These are phyloP conservation scores for Termitomyces sp. DNA, from an alignment of 768 basidiomycete genomes.

Conservation along the genomic window DNA sequence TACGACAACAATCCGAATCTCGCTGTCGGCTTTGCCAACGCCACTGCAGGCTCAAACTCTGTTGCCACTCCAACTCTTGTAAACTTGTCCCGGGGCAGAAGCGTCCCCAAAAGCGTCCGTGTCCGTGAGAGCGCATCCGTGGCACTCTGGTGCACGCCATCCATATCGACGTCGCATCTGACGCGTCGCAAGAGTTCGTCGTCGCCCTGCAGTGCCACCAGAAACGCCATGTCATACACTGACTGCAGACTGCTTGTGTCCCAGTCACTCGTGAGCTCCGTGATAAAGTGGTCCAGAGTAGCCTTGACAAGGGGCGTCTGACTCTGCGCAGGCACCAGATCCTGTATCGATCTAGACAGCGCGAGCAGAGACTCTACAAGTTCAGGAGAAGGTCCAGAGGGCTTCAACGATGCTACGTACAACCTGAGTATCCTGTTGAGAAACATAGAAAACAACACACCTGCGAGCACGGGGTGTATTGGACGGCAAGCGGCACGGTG, in stretches of 20 bases:
- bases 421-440: neutral
- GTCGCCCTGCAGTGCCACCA: constrained; percentile 30
- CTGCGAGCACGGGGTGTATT: constrained; percentile 12
- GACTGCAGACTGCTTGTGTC: constrained; percentile 23
- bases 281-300: constrained; percentile 34
- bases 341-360: constrained; percentile 48
- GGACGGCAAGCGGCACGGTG: constrained; percentile 16
- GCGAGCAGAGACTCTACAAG: constrained; percentile 50
- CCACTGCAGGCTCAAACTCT: constrained; percentile 51
- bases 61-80: constrained; percentile 37
- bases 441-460: constrained; percentile 15
- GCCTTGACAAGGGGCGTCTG: constrained; percentile 27
- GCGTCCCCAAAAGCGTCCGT: constrained; percentile 55
- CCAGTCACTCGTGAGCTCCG: constrained; percentile 25
- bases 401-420: constrained; percentile 6
- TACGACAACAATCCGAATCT: constrained; percentile 67
- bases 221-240: constrained; percentile 43
- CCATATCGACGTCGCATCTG: constrained; percentile 3
- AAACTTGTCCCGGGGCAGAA: constrained; percentile 46
- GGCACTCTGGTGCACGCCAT: constrained; percentile 14
- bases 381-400: constrained; percentile 42
- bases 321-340: constrained; percentile 44
- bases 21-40: constrained; percentile 64
- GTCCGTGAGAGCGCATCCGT: constrained; percentile 47
- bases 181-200: constrained; percentile 14